Percentiles rank a stretch among this genome's conserved stretches.
Evolutionary conservation across 768 basidiomycete genomes (phyloP).

Genomic region (Clathrus columnatus): DNA sequence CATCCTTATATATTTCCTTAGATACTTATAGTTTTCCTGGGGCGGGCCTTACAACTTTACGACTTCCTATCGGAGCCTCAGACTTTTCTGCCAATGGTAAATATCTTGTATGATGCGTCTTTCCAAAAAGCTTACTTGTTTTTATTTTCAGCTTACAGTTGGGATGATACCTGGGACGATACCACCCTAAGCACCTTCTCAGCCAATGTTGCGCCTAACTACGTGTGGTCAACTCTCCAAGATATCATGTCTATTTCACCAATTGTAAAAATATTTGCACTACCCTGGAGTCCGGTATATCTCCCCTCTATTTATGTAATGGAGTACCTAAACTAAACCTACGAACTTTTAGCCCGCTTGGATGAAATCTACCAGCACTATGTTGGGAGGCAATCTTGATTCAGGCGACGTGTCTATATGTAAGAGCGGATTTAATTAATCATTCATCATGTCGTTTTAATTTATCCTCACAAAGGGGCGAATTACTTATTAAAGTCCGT

Average conservation of each 20-base stretch:
- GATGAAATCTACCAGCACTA: constrained; percentile 64
- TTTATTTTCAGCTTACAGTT: constrained; percentile 41
- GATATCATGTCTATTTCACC: constrained; percentile 57
- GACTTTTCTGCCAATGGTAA: constrained; percentile 58
- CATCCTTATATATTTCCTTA: constrained; percentile 13
- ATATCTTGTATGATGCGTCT: constrained; percentile 15
- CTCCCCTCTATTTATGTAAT: neutral
- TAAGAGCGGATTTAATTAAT: constrained; percentile 23
- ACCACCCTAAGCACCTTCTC: constrained; percentile 50
- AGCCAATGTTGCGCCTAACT: constrained; percentile 48
- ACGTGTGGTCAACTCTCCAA: constrained; percentile 51
- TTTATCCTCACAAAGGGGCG: constrained; percentile 38
- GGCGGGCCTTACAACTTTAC: constrained; percentile 62
- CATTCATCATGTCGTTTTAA: constrained; percentile 3
- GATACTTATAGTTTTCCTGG: constrained; percentile 50
- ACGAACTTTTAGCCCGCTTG: constrained; percentile 48
- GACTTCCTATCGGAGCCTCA: constrained; percentile 62
- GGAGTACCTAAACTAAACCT: neutral
- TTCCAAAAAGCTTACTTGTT: neutral
- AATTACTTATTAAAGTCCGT: constrained; percentile 64
- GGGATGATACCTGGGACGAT: constrained; percentile 56
- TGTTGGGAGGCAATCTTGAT: constrained; percentile 56
- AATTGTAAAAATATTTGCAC: constrained; percentile 43
- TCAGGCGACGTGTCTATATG: constrained; percentile 40
- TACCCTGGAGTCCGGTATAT: constrained; percentile 71